A percentile compares a stretch with the other conserved stretches of the same genome.
Conservation (phyloP, 148 eudicot genomes). For the Cornus florida region DNA sequence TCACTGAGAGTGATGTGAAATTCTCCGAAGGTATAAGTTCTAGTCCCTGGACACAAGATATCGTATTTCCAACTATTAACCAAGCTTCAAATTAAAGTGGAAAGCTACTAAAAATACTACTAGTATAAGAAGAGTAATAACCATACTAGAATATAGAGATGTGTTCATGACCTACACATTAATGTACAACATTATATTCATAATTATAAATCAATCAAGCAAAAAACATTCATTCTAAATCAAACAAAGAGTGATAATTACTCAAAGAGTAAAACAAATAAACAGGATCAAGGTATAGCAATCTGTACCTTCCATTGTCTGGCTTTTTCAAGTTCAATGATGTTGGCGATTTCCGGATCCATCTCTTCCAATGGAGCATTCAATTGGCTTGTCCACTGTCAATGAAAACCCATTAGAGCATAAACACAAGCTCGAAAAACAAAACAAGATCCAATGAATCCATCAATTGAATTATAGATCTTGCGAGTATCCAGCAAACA, state of each 20-base stretch:
- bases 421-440: not conserved
- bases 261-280: not conserved
- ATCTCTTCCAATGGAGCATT: slow-evolving; percentile 78
- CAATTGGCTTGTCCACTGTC: slow-evolving; percentile 85
- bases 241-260: not conserved
- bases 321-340: slow-evolving; percentile 87
- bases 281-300: not conserved
- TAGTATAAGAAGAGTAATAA: too few species aligned
- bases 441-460: slow-evolving; percentile 6
- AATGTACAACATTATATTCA: not conserved
- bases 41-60: slow-evolving; percentile 53
- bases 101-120: not conserved
- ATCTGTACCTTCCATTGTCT: slow-evolving; percentile 90
- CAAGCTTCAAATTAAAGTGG: not conserved
- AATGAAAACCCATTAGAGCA: slow-evolving; percentile 8
- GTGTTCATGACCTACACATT: not conserved
- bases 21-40: slow-evolving; percentile 98
- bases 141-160: not conserved
- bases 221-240: not conserved
- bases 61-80: not conserved
- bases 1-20: slow-evolving; percentile 92
- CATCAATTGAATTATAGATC: not conserved
- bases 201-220: not conserved
- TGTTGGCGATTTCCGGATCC: slow-evolving; percentile 83
- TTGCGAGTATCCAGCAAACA: not conserved